Percentiles rank a stretch among this genome's conserved stretches.
Conservation (phyloP, 2,329 filamentous ascomycete genomes). For the Ilyonectria robusta region DNA sequence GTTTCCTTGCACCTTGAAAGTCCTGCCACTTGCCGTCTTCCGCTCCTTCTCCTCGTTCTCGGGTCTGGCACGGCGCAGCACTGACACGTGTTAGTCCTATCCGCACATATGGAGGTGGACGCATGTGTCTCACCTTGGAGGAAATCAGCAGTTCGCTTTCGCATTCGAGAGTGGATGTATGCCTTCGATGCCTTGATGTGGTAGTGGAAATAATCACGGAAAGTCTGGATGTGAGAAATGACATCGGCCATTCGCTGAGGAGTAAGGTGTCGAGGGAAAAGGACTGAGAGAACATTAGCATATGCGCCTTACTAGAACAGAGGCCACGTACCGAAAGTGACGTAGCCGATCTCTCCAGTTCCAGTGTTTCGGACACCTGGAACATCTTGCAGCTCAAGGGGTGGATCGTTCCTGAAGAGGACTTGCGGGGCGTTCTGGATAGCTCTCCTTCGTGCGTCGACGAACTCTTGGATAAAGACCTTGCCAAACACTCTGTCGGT, state of each 20-base stretch:
- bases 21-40: slow-evolving; percentile 97
- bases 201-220: slow-evolving; percentile 99
- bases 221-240: slow-evolving; percentile 99
- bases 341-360: slow-evolving; percentile 93
- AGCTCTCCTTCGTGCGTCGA: slow-evolving; percentile 92
- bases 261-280: slow-evolving; percentile 95
- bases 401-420: slow-evolving; percentile 93
- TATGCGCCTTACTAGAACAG: neutral
- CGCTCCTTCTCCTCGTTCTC: slow-evolving; percentile 97
- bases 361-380: slow-evolving; percentile 83
- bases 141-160: slow-evolving; percentile 97
- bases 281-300: slow-evolving; percentile 68
- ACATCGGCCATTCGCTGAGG: slow-evolving; percentile 92
- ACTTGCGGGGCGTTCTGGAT: slow-evolving; percentile 99
- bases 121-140: slow-evolving; percentile 81
- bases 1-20: slow-evolving; percentile 76
- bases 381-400: slow-evolving; percentile 89
- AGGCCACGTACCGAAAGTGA: slow-evolving; percentile 85
- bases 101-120: neutral
- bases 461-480: slow-evolving; percentile 98
- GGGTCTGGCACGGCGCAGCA: slow-evolving; percentile 94
- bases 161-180: slow-evolving; percentile 98
- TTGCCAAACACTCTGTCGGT: slow-evolving; percentile 98
- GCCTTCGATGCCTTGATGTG: slow-evolving; percentile 99
- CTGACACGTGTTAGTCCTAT: slow-evolving; percentile 62